phyloP scores from a whole-genome alignment of 2,329 filamentous ascomycete genomes.

The Fusarium sp. region DNA sequence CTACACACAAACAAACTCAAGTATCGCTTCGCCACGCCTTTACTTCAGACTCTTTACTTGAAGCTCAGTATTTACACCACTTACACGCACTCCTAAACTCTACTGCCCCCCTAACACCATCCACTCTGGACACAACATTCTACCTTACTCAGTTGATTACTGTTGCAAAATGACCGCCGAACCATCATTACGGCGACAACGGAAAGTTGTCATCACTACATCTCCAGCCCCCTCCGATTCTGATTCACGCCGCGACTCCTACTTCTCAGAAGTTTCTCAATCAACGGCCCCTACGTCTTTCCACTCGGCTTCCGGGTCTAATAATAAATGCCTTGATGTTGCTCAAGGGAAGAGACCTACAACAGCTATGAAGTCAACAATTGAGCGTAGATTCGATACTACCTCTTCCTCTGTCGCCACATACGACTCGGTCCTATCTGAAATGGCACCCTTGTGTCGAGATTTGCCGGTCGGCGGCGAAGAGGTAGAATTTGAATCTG shows the following conservation, averaged over 20 bases:
- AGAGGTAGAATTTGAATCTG: slow-evolving; percentile 35
- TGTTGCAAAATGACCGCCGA: slow-evolving; percentile 29
- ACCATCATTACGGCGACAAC: slow-evolving; percentile 38
- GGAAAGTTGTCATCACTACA: slow-evolving; percentile 38
- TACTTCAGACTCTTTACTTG: not conserved
- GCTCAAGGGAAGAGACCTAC: slow-evolving; percentile 21
- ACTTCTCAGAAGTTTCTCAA: slow-evolving; percentile 41
- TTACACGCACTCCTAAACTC: slow-evolving; percentile 21
- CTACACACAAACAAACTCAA: slow-evolving; percentile 10
- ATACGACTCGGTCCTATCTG: slow-evolving; percentile 75
- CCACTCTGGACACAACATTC: slow-evolving; percentile 4
- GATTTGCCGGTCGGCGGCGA: slow-evolving; percentile 38
- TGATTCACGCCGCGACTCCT: slow-evolving; percentile 41
- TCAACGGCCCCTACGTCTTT: slow-evolving; percentile 44
- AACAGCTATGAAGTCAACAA: slow-evolving; percentile 10
- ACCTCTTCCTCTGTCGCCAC: slow-evolving; percentile 73
- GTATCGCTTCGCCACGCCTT: slow-evolving; percentile 3
- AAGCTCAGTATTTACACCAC: slow-evolving; percentile 11
- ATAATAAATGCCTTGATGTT: slow-evolving; percentile 31
- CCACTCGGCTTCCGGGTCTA: slow-evolving; percentile 38
- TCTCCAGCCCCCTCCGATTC: slow-evolving; percentile 40
- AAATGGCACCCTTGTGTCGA: slow-evolving; percentile 40
- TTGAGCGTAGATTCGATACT: slow-evolving; percentile 31
- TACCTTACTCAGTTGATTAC: slow-evolving; percentile 1
- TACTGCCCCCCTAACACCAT: not conserved